phyloP scores from a whole-genome alignment of 2,329 filamentous ascomycete genomes.

The Paracorniculantispora psalliotae region DNA sequence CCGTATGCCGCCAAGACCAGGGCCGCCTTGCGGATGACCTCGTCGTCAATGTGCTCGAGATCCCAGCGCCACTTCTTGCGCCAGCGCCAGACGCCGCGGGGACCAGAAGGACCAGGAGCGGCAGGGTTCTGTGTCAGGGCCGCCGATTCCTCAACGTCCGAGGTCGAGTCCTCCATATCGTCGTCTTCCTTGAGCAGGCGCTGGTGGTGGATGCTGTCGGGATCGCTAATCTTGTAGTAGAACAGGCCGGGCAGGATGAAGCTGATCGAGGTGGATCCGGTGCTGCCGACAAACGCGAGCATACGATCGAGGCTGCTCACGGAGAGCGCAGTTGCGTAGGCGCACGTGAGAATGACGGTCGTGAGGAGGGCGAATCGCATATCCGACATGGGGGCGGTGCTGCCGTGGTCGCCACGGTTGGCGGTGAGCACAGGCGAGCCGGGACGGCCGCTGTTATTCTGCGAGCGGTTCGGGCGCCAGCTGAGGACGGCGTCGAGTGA shows the following conservation, averaged over 20 bases:
- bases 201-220: slow-evolving; percentile 81
- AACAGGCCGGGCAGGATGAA: slow-evolving; percentile 96
- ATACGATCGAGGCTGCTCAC: slow-evolving; percentile 87
- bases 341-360: slow-evolving; percentile 75
- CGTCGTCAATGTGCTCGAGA: slow-evolving; percentile 58
- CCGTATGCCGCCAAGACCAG: slow-evolving; percentile 79
- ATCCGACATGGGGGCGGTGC: slow-evolving; percentile 69
- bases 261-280: slow-evolving; percentile 89
- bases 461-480: slow-evolving; percentile 65
- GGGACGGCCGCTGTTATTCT: slow-evolving; percentile 33
- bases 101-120: slow-evolving; percentile 31
- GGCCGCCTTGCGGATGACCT: slow-evolving; percentile 65
- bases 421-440: slow-evolving; percentile 38
- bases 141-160: slow-evolving; percentile 45
- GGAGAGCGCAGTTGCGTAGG: slow-evolving; percentile 84
- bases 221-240: slow-evolving; percentile 96
- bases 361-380: slow-evolving; percentile 85
- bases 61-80: slow-evolving; percentile 55
- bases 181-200: slow-evolving; percentile 87
- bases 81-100: slow-evolving; percentile 42
- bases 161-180: slow-evolving; percentile 60
- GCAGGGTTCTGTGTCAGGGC: slow-evolving; percentile 42
- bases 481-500: slow-evolving; percentile 89
- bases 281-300: slow-evolving; percentile 90
- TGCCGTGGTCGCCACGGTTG: slow-evolving; percentile 46